Evolutionary conservation across 805 yeast genomes (phyloP), one percentile per base, ranked within the genome.

Genomic region (Nakazawaea anatomiae): DNA sequence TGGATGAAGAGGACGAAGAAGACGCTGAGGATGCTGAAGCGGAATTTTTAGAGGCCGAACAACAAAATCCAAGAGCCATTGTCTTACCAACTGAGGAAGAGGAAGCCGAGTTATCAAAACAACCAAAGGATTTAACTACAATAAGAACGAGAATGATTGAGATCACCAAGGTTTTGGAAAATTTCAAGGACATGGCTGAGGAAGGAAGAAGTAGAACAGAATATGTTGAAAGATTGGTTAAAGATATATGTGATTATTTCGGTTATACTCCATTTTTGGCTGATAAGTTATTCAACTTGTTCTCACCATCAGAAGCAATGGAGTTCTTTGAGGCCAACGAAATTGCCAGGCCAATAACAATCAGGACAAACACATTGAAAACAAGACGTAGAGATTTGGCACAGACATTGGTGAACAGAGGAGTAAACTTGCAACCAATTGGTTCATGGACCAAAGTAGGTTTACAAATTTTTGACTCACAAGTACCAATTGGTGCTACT

Each of bases 401-500:
- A 2, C 98, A 94, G 69, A 82, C 94, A 12, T 77, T 94, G 55
- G 96, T 92, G 51, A 92, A 92, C 70, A 83, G 97, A 63, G 99
- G 99, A 66, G 99, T 92, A 55, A 94, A 94, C 65, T 76, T 94
- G 60, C 97, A 94, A 70, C 98, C 98, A 43, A 89, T 94, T 60
- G 98, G 98, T 47, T 74, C 87, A 41, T 94, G 99, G 99, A 90
- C 98, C 28, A 94, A 94, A 70, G 98, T 94, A 47, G 99, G 99
- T 55, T 75, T 94, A 57, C 99, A 94, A 70, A 85, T 94, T 48
- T 94, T 92, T 66, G 99, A 94, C 65, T 91, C 98, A 28, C 98
- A 91, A 68, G 98, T 94, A n/a, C 99, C 99, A 42, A 88, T 94
- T 59, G 99, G 99, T 69, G 99, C 99, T 43, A 94, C 99, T 7